Evolutionary conservation across 257 asterid genomes (phyloP).

Genomic region (Buddleja alternifolia): DNA sequence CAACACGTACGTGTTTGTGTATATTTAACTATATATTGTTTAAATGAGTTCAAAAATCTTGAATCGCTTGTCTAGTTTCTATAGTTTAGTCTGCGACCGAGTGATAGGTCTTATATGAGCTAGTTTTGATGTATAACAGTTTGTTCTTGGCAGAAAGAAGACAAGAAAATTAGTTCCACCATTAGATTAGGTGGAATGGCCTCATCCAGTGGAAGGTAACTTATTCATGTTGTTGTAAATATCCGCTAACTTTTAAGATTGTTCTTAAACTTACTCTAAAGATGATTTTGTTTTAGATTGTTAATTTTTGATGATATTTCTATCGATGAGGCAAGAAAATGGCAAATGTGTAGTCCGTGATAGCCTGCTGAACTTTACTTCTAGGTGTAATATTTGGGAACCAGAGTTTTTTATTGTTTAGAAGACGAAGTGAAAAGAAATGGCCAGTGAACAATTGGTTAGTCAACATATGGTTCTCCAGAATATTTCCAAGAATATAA

Average conservation of each 20-base stretch:
- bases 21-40: slow-evolving; percentile 6
- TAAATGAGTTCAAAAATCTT: slow-evolving; percentile 22
- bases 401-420: background rate
- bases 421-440: background rate
- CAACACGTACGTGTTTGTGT: background rate
- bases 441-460: slow-evolving; percentile 5
- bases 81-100: slow-evolving; percentile 36
- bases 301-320: background rate
- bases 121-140: slow-evolving; percentile 14
- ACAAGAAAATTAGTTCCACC: slow-evolving; percentile 84
- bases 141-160: slow-evolving; percentile 60
- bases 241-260: too few relatives aligned
- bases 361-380: background rate
- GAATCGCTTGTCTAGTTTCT: slow-evolving; percentile 19
- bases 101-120: slow-evolving; percentile 27
- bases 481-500: too few relatives aligned
- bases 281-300: background rate
- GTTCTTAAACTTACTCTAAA: too few relatives aligned
- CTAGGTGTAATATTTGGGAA: background rate
- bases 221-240: slow-evolving; percentile 15
- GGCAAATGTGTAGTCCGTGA: background rate
- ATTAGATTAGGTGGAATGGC: slow-evolving; percentile 68
- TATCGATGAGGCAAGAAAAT: background rate
- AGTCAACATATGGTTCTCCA: too few relatives aligned
- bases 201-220: slow-evolving; percentile 82